phyloP scores from a whole-genome alignment of 305 asterid genomes.

The Solanum hybrid region DNA sequence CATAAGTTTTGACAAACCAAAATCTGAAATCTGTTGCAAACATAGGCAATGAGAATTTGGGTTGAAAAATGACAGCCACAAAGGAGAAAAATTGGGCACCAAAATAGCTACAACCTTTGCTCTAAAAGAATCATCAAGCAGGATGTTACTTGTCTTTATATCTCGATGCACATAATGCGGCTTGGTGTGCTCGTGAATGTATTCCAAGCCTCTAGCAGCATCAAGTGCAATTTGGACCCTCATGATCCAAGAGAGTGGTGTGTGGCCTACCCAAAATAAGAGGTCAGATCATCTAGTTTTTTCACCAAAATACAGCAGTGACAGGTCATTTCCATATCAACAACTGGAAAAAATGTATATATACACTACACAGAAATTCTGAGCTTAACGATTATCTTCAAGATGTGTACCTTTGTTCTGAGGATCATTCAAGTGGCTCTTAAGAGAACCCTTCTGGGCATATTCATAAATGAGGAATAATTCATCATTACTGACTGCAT shows the following conservation, averaged over 20 bases:
- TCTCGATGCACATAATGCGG: conserved; percentile 97
- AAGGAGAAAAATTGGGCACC: not conserved
- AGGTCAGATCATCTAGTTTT: conserved; percentile 3
- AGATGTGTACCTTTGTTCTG: conserved; percentile 56
- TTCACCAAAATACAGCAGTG: not conserved
- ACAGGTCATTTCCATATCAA: not conserved
- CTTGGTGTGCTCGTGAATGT: conserved; percentile 94
- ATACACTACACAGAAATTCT: not conserved
- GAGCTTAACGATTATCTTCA: not conserved
- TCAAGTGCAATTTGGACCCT: conserved; percentile 93
- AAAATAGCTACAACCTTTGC: conserved; percentile 53
- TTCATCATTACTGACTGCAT: conserved; percentile 73
- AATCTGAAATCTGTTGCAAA: conserved; percentile 69
- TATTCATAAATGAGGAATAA: conserved; percentile 82
- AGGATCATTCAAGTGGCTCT: conserved; percentile 85
- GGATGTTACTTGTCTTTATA: conserved; percentile 88
- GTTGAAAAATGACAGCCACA: not conserved
- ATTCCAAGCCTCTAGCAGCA: conserved; percentile 91
- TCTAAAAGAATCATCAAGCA: conserved; percentile 75
- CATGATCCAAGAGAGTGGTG: conserved; percentile 82
- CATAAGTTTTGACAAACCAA: conserved; percentile 89
- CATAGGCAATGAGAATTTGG: conserved; percentile 16
- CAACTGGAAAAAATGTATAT: not conserved
- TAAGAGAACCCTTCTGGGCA: conserved; percentile 85
- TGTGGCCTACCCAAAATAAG: conserved; percentile 50